phyloP scores from a whole-genome alignment of 495 filamentous ascomycete genomes.

The Trichoderma reesei region DNA sequence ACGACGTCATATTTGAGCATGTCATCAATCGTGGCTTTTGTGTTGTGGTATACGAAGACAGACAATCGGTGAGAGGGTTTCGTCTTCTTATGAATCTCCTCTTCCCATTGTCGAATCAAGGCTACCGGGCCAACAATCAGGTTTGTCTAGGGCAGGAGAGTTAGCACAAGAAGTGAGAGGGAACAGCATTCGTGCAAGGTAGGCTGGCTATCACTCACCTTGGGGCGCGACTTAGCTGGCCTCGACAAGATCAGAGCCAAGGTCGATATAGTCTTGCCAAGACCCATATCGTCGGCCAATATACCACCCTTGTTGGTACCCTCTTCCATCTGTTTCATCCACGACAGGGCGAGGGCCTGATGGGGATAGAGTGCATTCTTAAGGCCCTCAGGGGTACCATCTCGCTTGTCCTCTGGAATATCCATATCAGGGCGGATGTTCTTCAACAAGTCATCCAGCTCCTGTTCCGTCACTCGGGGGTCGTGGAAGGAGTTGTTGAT shows the following conservation, averaged over 20 bases:
- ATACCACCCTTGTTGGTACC: constrained; percentile 73
- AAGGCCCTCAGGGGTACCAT: constrained; percentile 66
- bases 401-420: constrained; percentile 50
- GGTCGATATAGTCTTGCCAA: constrained; percentile 90
- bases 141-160: constrained; percentile 47
- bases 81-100: constrained; percentile 70
- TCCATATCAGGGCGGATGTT: constrained; percentile 70
- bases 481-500: constrained; percentile 39
- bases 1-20: constrained; percentile 71
- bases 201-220: constrained; percentile 13
- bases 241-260: constrained; percentile 74
- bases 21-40: constrained; percentile 45
- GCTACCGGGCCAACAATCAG: constrained; percentile 83
- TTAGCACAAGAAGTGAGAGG: constrained; percentile 11
- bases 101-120: constrained; percentile 81
- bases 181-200: neutral
- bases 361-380: constrained; percentile 66
- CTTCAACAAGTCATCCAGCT: constrained; percentile 57
- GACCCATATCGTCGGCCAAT: constrained; percentile 87
- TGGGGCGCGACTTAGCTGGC: constrained; percentile 44
- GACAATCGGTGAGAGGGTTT: constrained; percentile 47
- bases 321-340: constrained; percentile 77
- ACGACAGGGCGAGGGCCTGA: constrained; percentile 72
- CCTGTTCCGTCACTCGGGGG: constrained; percentile 48
- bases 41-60: constrained; percentile 59